phyloP scores from a whole-genome alignment of 2,329 filamentous ascomycete species.

The Chaetomium olivaceum region DNA sequence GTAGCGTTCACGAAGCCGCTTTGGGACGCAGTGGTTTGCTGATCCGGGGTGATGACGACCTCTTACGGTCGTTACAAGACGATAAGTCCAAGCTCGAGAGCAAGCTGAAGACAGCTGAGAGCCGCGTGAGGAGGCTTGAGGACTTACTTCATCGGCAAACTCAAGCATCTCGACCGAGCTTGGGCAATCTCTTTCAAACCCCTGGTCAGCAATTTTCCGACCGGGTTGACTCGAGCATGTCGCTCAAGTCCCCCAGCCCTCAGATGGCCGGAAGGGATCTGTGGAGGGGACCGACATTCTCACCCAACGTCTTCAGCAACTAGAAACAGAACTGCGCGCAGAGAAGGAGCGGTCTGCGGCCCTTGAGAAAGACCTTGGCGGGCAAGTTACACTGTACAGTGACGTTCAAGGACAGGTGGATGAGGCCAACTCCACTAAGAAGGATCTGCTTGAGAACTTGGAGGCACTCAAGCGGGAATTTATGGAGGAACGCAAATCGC shows the following conservation, averaged over 20 bases:
- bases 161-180: constrained; percentile 55
- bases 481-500: constrained; percentile 74
- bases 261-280: constrained; percentile 49
- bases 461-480: constrained; percentile 90
- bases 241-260: constrained; percentile 46
- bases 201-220: constrained; percentile 49
- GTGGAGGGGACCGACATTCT: constrained; percentile 49
- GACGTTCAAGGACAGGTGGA: constrained; percentile 70
- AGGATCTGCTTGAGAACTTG: constrained; percentile 91
- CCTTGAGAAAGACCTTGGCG: constrained; percentile 69
- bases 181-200: constrained; percentile 57
- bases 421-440: constrained; percentile 88
- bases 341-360: constrained; percentile 69
- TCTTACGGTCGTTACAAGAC: constrained; percentile 73
- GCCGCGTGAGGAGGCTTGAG: constrained; percentile 85
- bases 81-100: constrained; percentile 76
- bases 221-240: constrained; percentile 52
- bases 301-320: constrained; percentile 53
- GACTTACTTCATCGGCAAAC: constrained; percentile 86
- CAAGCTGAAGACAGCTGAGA: constrained; percentile 79
- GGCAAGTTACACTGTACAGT: constrained; percentile 57
- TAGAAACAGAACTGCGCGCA: constrained; percentile 76
- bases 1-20: constrained; percentile 87
- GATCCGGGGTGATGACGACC: constrained; percentile 83
- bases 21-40: constrained; percentile 84